Percentiles rank a stretch among this genome's conserved stretches.
Conservation (phyloP, 495 filamentous ascomycete genomes). For the Podospora fimiseda region DNA sequence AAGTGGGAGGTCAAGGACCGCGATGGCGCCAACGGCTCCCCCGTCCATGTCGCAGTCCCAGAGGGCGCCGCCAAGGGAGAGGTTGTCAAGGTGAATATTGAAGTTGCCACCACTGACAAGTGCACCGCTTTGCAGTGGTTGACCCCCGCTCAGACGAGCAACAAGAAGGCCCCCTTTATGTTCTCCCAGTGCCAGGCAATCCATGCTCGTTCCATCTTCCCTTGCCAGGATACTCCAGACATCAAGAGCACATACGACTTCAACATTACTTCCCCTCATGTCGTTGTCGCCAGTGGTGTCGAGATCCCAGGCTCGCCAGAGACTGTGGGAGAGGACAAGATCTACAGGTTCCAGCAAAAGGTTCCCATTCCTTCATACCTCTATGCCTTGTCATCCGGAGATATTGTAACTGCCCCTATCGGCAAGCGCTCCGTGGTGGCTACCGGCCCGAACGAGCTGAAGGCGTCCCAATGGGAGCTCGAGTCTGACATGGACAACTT, state of each 20-base stretch:
- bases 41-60: constrained; percentile 65
- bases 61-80: constrained; percentile 55
- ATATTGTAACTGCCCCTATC: constrained; percentile 76
- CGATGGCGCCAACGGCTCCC: constrained; percentile 69
- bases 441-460: constrained; percentile 79
- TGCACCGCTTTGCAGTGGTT: constrained; percentile 95
- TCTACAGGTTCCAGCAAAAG: constrained; percentile 80
- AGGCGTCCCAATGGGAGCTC: constrained; percentile 81
- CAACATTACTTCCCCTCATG: constrained; percentile 76
- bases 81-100: constrained; percentile 55
- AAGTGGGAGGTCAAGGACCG: constrained; percentile 66
- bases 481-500: constrained; percentile 86
- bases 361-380: constrained; percentile 93
- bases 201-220: constrained; percentile 85
- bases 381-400: constrained; percentile 85
- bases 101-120: constrained; percentile 64
- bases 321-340: constrained; percentile 42
- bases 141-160: constrained; percentile 81
- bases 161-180: constrained; percentile 92
- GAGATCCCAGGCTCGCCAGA: constrained; percentile 48
- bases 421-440: constrained; percentile 78
- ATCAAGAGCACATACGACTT: constrained; percentile 88
- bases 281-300: constrained; percentile 82
- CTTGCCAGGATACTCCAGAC: constrained; percentile 94
- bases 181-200: constrained; percentile 98